These are phyloP conservation scores for Parietaria judaica DNA, from an alignment of 306 rosid genomes.

Conservation along the genomic window DNA sequence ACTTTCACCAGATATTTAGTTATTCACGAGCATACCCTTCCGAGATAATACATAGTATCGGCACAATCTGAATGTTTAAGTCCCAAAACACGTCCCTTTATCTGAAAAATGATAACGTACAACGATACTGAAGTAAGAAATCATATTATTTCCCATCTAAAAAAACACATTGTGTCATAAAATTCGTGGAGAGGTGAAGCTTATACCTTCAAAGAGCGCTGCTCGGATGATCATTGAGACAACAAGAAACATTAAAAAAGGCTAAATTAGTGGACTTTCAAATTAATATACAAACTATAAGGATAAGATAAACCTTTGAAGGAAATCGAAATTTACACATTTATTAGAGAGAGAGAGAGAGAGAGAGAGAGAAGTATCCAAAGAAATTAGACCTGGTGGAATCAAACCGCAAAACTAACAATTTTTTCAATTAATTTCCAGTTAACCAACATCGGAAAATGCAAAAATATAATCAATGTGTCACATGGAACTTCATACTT, in stretches of 20 bases:
- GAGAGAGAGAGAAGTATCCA: too few relatives aligned
- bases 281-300: background rate
- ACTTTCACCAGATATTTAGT: too few relatives aligned
- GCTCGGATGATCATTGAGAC: constrained; percentile 26
- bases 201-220: constrained; percentile 81
- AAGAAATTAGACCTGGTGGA: too few relatives aligned
- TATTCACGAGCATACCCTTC: constrained; percentile 40
- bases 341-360: too few relatives aligned
- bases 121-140: constrained; percentile 6
- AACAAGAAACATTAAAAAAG: constrained; percentile 20
- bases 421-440: too few relatives aligned
- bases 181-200: constrained; percentile 10
- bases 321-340: background rate
- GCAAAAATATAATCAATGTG: too few relatives aligned
- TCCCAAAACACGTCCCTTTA: constrained; percentile 71
- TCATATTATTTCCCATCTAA: background rate
- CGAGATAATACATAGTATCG: constrained; percentile 85
- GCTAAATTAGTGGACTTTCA: constrained; percentile 16
- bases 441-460: too few relatives aligned
- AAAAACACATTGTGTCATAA: constrained; percentile 6
- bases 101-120: constrained; percentile 38
- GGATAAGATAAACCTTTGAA: background rate
- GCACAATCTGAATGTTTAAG: constrained; percentile 64
- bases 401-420: too few relatives aligned
- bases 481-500: too few relatives aligned